A percentile compares a stretch with the other conserved stretches of the same genome.
phyloP scores from a whole-genome alignment of 352 stramenopile genomes.

The Phytophthora podocarpi region DNA sequence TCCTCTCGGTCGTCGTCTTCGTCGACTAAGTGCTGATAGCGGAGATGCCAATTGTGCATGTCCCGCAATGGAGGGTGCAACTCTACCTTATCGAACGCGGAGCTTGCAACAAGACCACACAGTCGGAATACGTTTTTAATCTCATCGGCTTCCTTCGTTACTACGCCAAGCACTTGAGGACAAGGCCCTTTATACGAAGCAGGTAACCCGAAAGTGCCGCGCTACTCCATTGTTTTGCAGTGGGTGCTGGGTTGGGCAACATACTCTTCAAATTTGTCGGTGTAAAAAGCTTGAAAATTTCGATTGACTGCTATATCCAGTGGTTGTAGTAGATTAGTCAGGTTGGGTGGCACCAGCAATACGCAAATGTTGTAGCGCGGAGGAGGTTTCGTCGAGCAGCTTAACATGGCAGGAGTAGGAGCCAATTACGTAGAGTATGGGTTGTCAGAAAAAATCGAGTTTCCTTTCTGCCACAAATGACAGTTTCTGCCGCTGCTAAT shows the following conservation, averaged over 20 bases:
- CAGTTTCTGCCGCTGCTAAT: too few species aligned
- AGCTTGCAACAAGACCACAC: too few species aligned
- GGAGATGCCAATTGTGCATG: background rate
- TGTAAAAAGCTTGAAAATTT: too few species aligned
- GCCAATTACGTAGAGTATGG: conserved; percentile 8
- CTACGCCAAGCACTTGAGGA: too few species aligned
- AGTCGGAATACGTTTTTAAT: too few species aligned
- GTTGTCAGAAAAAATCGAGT: conserved; percentile 11
- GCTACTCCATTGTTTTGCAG: too few species aligned
- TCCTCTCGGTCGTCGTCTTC: background rate
- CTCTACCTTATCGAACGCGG: too few species aligned
- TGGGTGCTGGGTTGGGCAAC: too few species aligned
- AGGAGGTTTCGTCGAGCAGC: conserved; percentile 2
- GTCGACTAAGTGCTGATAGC: background rate
- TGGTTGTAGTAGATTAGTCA: conserved; percentile 17
- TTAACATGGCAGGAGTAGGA: conserved; percentile 13
- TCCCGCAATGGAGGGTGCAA: background rate
- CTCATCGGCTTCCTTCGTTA: too few species aligned
- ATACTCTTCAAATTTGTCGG: too few species aligned
- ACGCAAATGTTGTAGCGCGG: conserved; percentile 9
- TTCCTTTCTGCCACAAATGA: background rate
- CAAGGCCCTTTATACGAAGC: too few species aligned
- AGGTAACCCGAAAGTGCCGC: too few species aligned
- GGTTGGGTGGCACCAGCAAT: conserved; percentile 1
- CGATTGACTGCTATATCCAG: conserved; percentile 4